Percentiles rank a stretch among this genome's conserved stretches.
These are phyloP conservation scores for Psilocybe subaeruginosa DNA, from an alignment of 768 basidiomycete genomes.

Conservation along the genomic window DNA sequence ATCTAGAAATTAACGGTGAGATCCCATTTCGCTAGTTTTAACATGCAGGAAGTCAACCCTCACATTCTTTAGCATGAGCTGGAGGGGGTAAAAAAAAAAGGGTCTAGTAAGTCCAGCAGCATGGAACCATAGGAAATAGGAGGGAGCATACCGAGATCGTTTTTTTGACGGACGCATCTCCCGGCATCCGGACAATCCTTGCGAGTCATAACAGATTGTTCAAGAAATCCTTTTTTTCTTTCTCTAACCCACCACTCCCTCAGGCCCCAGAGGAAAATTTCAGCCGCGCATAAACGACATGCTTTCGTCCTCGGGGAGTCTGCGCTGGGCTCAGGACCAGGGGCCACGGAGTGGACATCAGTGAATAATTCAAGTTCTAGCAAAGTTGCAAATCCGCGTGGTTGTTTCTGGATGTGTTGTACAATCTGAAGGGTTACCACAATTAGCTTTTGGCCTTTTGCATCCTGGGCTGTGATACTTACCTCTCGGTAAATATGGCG, in stretches of 20 bases:
- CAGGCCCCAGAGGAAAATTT: slow-evolving; percentile 75
- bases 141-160: slow-evolving; percentile 53
- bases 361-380: slow-evolving; percentile 73
- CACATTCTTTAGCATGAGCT: slow-evolving; percentile 83
- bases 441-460: background rate
- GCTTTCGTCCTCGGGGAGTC: slow-evolving; percentile 61
- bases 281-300: slow-evolving; percentile 75
- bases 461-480: slow-evolving; percentile 15
- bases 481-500: slow-evolving; percentile 81
- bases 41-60: slow-evolving; percentile 26
- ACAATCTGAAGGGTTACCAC: slow-evolving; percentile 53
- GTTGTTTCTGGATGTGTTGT: slow-evolving; percentile 58
- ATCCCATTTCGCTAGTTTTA: background rate
- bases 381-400: slow-evolving; percentile 64
- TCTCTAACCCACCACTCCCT: slow-evolving; percentile 86
- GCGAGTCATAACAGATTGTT: slow-evolving; percentile 54
- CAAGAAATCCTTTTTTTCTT: slow-evolving; percentile 68
- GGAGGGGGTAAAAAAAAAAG: slow-evolving; percentile 3
- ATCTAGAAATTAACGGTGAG: slow-evolving; percentile 26
- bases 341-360: slow-evolving; percentile 64
- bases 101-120: background rate
- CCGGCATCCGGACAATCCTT: slow-evolving; percentile 72
- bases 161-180: slow-evolving; percentile 62
- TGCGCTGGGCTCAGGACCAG: slow-evolving; percentile 58
- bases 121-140: slow-evolving; percentile 3